phyloP scores from a whole-genome alignment of 2,329 filamentous ascomycete genomes.

The Penicillium aurantiogriseum region DNA sequence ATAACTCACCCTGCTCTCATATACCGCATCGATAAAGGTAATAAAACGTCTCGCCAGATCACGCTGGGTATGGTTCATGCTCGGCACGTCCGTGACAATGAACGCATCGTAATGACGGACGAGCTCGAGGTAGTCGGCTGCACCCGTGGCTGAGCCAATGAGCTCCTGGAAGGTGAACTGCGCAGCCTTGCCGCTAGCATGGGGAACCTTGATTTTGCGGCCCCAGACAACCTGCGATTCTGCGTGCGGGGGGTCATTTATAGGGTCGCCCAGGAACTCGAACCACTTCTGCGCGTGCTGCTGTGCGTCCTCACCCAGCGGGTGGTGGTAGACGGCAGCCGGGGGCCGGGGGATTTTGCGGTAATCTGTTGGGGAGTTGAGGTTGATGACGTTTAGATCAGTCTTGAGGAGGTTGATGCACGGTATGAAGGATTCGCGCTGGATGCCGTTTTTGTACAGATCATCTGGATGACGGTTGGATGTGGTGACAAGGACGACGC shows the following conservation, averaged over 20 bases:
- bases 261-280: conserved; percentile 82
- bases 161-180: conserved; percentile 92
- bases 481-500: conserved; percentile 93
- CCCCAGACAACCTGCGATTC: conserved; percentile 89
- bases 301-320: conserved; percentile 72
- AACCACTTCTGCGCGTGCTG: conserved; percentile 95
- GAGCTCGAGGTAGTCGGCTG: conserved; percentile 92
- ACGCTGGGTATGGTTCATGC: conserved; percentile 81
- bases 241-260: conserved; percentile 70
- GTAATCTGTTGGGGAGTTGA: conserved; percentile 94
- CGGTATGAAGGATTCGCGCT: conserved; percentile 90
- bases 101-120: conserved; percentile 89
- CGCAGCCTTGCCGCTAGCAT: conserved; percentile 81
- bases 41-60: conserved; percentile 93
- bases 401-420: conserved; percentile 89
- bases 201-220: conserved; percentile 80
- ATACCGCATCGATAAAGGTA: conserved; percentile 95
- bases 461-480: conserved; percentile 96
- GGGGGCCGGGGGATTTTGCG: conserved; percentile 92
- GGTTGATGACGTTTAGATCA: conserved; percentile 82
- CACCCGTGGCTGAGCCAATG: conserved; percentile 82
- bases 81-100: conserved; percentile 84
- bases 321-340: conserved; percentile 90
- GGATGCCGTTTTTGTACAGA: conserved; percentile 96
- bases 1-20: conserved; percentile 63